Evolutionary conservation across 441 rosid genomes (phyloP), one percentile per base, ranked within the genome.

Genomic region (Populus hybrid): DNA sequence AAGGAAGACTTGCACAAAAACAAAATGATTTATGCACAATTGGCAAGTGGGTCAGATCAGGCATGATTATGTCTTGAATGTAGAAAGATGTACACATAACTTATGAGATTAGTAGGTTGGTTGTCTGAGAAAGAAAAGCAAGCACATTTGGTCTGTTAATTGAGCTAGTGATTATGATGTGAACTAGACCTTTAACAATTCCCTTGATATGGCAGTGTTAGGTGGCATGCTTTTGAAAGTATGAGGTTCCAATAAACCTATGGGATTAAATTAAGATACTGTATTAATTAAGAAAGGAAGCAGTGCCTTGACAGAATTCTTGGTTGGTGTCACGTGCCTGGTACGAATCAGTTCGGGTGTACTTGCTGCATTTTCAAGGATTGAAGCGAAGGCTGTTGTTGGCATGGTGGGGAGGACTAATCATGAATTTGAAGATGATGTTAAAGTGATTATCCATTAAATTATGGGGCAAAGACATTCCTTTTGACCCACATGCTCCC

Each of bases 51-150:
- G 88, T 79, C 84, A 66, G n/a, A 70, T 72, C 81, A 70, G 74
- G 72, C 76, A 88, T 88, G 81, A 89, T 89, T 88, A 75, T 88
- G 93, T 87, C 86, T 74, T 4, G 73, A 70, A 81, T 85, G 83
- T 57, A 67, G 74, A 69, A 70, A 73, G 74, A 77, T 70, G 75
- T 74, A 75, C 46, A 11, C 70, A 76, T 54, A 80, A 63, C 21
- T 68, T 20, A 69, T 74, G 80, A 81, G 84, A 78, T 81, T 14
- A 14, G 57, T 83, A 68, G 85, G 84, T 85, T 79, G 85, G 84
- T 81, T 85, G 82, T 36, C 78, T 46, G 77, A 73, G 50, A 73
- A 78, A 78, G 74, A 78, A 81, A 69, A 85, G 21, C 70, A 84
- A 71, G 81, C 79, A 86, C 79, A 81, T 84, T 85, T 87, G 90